Base-by-base conservation (phyloP, 441 rosid species). In the Populus hybrid region DNA sequence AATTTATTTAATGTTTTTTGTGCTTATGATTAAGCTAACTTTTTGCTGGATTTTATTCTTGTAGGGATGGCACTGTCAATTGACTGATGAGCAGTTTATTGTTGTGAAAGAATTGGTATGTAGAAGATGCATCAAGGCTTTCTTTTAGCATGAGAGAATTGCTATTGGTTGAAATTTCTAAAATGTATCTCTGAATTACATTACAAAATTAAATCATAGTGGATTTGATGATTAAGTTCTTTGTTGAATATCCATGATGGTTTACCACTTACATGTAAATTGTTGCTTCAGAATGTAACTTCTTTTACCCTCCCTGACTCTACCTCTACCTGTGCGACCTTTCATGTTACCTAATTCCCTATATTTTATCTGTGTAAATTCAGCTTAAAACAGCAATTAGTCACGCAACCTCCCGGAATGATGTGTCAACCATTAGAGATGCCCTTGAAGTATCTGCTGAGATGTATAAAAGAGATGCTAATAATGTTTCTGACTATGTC, bases 381-480 rank as follows among this genome's bases (percentile, higher is more conserved):
- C 92, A 97, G 99, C 95, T 94, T 79, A 97, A 97, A 87, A 97
- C 97, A 80, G 99, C 99, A 67, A 91, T 97, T 75, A 81, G 88
- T 77, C 98, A 96, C 35, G 99, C 99, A 81, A 95, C 96, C 74
- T 91, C 99, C 81, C 87, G 99, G 78, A 93, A 94, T 80, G 99
- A 97, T 87, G 80, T 94, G 61, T 81, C 90, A 36, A 97, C 99
- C 66, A 85, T 97, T 78, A 90, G 90, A 84, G 98, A 94, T 78
- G 99, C 97, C 79, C 94, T 97, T 82, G 99, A 92, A 90, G 99
- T 97, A 72, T 97, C 99, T 76, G 97, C 99, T 77, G 98, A 92
- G 84, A 94, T 97, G 97, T 92, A 84, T 79, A 94, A 91, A 89
- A 97, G 86, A 88, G 99, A 94, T 77, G 87, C 87, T 81, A 94